Evolutionary conservation across 345 rosid genomes (phyloP).

Genomic region (Salix exigua): DNA sequence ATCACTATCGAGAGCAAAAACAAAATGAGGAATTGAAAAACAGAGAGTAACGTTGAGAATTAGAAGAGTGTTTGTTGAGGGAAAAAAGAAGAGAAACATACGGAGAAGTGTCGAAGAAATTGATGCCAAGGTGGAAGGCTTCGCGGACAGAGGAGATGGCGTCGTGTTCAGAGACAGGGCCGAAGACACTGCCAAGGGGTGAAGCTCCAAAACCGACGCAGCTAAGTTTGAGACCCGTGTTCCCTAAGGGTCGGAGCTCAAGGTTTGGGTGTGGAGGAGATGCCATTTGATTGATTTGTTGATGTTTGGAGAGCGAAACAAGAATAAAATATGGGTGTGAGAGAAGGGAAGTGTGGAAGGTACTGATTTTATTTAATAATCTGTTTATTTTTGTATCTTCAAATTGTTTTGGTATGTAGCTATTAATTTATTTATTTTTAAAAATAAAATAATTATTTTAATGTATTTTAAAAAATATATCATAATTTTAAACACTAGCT

Average conservation of each 20-base stretch:
- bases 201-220: conserved; percentile 89
- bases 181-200: conserved; percentile 80
- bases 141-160: conserved; percentile 75
- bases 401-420: too few species aligned
- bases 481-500: too few species aligned
- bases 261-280: background rate
- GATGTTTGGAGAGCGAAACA: background rate
- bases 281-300: conserved; percentile 3
- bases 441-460: too few species aligned
- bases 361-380: background rate
- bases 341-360: background rate
- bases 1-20: background rate
- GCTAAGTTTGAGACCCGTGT: conserved; percentile 38
- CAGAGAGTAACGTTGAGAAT: background rate
- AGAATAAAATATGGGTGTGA: background rate
- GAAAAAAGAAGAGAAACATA: conserved; percentile 17
- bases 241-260: conserved; percentile 16
- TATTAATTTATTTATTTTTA: too few species aligned
- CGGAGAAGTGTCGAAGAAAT: conserved; percentile 99
- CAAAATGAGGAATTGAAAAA: background rate
- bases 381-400: too few species aligned
- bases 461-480: too few species aligned
- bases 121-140: conserved; percentile 81
- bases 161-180: conserved; percentile 73
- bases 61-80: background rate